phyloP scores from a whole-genome alignment of 306 rosid genomes.

The Acmispon strigosus region DNA sequence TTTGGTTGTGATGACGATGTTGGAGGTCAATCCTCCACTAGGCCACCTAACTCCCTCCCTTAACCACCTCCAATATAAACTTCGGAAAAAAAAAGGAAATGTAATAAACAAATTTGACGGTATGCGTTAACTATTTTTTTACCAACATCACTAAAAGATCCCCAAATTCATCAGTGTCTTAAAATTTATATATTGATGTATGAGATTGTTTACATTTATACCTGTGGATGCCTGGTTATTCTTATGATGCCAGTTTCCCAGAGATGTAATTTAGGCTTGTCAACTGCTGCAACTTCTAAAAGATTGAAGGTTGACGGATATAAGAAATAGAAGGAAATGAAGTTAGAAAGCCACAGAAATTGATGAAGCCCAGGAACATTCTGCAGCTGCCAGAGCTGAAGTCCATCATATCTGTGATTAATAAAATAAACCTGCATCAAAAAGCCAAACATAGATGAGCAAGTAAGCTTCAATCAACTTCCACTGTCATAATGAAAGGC shows the following conservation, averaged over 20 bases:
- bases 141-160: background rate
- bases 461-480: slow-evolving; percentile 20
- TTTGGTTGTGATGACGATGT: too few species aligned
- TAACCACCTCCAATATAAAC: too few species aligned
- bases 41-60: too few species aligned
- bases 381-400: slow-evolving; percentile 90
- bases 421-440: slow-evolving; percentile 82
- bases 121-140: background rate
- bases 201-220: slow-evolving; percentile 19
- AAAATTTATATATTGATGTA: background rate
- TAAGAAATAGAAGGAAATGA: slow-evolving; percentile 77
- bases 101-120: background rate
- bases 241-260: slow-evolving; percentile 97
- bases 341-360: slow-evolving; percentile 73
- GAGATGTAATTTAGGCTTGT: slow-evolving; percentile 95
- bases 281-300: slow-evolving; percentile 93
- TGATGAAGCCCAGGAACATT: slow-evolving; percentile 61
- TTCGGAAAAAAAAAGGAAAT: too few species aligned
- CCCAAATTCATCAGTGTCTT: slow-evolving; percentile 7
- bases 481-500: background rate
- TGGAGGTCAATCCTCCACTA: too few species aligned
- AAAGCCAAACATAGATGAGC: slow-evolving; percentile 14
- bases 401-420: slow-evolving; percentile 88
- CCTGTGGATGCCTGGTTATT: slow-evolving; percentile 98
- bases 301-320: slow-evolving; percentile 96